Evolutionary conservation across 2,329 filamentous ascomycete genomes (phyloP), one percentile per base, ranked within the genome.

Genomic region (Celoporthe dispersa): DNA sequence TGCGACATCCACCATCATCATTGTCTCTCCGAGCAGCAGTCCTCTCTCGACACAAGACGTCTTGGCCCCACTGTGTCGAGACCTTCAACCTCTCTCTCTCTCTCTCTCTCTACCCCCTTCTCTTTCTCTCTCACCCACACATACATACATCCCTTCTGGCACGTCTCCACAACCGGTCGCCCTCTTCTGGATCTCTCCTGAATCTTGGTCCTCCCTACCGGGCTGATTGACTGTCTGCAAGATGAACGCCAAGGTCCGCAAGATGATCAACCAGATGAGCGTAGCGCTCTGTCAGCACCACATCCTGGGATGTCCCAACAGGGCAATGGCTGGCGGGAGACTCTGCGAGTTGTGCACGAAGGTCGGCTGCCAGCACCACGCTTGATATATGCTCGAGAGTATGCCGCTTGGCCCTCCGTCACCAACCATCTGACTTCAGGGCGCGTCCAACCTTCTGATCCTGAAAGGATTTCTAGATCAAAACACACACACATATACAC

Each of bases 251-350:
- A 31, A 35, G 7, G n/a, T 61, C 35, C 22, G 33, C 22, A 61
- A 53, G 25, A 65, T 33, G 33, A 33, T 67, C 12, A 44, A 64
- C n/a, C 68, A 67, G n/a, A 72, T 72, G 70, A 72, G 70, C 62
- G 65, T 68, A 41, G 69, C 67, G 37, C 53, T 67, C 31, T 72
- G 70, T 59, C 51, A 68, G 28, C 70, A 72, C 51, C 70, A 72
- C n/a, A 19, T 67, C 55, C 57, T 70, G 8, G 70, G 70, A 22
- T 72, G 70, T 35, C 68, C 68, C 3, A 51, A 67, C 33, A 72
- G 63, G 44, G 69, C 70, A 41, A 64, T 62, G 14, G 48, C 68
- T 12, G 68, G 70, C 5, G 63, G 64, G 19, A 37, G 51, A 12
- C 70, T 72, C 31, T 72, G 70, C 66, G 65, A 70, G n/a, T 6